Base-by-base conservation (phyloP, 306 rosid species). In the Comarum palustre region DNA sequence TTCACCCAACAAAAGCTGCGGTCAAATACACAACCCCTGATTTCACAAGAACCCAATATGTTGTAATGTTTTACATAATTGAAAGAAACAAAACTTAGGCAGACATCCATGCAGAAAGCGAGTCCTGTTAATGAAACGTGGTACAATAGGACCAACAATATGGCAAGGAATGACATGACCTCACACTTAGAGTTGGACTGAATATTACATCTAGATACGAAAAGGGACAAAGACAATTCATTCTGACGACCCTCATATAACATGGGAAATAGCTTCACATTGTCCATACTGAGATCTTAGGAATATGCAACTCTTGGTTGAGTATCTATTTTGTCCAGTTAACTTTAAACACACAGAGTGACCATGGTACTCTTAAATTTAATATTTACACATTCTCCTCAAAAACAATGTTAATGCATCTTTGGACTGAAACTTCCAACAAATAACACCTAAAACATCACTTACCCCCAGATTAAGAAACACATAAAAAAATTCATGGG, bases 1-100 rank as follows among this genome's bases (percentile, higher is more conserved):
- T 67, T 67, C 65, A 48, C 57, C 71, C 47, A 58, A 58, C 22
- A 29, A 15, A 19, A 15, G 64, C 45, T 29, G 43, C 64, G 52
- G 25, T 39, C 52, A 39, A 19, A 24, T 65, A 71, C 39, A 54
- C 66, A 32, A 36, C 19, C 19, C 17, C 52, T 17, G 36, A 6
- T 55, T 38, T 19, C 75, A 71, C 66, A 55, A 71, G 46, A 46
- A 13, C n/a, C 22, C 59, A 47, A 45, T 27, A 27, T 27, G 14
- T 29, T 20, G 19, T 17, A 25, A 66, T 14, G 2, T 17, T 15
- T 43, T 16, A 24, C 41, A 10, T 13, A 71, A 15, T 55, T 1
- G 51, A 71, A 22, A 54, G 9, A 54, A 36, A 13, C 17, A 16
- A 54, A 32, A 71, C 65, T 22, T n/a, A 4, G 22, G 11, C 13